A percentile compares a stretch with the other conserved stretches of the same genome.
Evolutionary conservation across 805 yeast species (phyloP).

Genomic region (Wickerhamomyces silvicola): DNA sequence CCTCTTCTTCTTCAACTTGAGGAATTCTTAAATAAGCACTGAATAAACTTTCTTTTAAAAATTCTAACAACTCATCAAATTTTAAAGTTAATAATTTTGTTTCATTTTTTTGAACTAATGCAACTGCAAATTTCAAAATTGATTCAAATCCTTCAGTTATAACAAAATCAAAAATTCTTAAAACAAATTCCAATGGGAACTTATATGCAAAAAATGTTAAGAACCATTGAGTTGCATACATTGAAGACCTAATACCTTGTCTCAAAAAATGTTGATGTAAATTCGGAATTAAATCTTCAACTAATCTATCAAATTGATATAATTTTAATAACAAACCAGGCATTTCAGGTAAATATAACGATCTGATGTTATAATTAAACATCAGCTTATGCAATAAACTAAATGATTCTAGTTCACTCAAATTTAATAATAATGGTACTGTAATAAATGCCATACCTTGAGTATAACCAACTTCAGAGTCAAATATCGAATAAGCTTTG

Average conservation of each 20-base stretch:
- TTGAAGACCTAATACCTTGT: conserved; percentile 85
- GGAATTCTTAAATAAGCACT: conserved; percentile 49
- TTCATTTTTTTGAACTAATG: conserved; percentile 68
- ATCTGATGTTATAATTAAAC: conserved; percentile 78
- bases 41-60: conserved; percentile 74
- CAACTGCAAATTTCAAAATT: conserved; percentile 75
- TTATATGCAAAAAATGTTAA: conserved; percentile 91
- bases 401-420: conserved; percentile 81
- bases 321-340: conserved; percentile 81
- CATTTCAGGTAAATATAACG: conserved; percentile 82
- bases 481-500: conserved; percentile 78
- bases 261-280: conserved; percentile 70
- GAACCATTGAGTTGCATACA: conserved; percentile 99
- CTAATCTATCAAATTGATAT: conserved; percentile 83
- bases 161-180: conserved; percentile 81
- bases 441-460: conserved; percentile 96
- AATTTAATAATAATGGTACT: conserved; percentile 75
- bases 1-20: conserved; percentile 11
- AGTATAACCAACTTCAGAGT: conserved; percentile 93
- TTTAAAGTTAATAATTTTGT: conserved; percentile 48
- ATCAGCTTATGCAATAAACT: conserved; percentile 73
- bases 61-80: conserved; percentile 74
- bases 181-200: conserved; percentile 83
- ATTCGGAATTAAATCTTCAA: conserved; percentile 71
- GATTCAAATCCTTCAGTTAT: conserved; percentile 91